Conservation (phyloP, 1,284 basidiomycete species). For the Austroboletus olivaceoglutinosus region DNA sequence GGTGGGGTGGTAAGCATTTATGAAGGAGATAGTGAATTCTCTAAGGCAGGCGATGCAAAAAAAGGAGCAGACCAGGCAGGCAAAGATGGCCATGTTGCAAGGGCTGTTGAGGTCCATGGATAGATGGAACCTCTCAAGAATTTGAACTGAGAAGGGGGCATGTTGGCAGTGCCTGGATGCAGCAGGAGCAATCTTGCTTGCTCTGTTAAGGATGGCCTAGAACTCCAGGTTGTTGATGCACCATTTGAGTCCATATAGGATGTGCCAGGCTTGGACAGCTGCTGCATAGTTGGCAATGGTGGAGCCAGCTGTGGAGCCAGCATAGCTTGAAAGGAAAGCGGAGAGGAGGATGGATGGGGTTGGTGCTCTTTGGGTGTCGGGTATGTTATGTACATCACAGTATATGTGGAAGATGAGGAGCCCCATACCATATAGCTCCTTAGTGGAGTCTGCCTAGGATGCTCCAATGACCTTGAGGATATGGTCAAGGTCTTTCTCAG, state of each 20-base stretch:
- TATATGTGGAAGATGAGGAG: conserved; percentile 27
- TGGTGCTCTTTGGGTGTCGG: conserved; percentile 11
- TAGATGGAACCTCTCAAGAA: background rate
- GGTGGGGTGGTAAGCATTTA: background rate
- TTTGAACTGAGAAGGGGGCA: background rate
- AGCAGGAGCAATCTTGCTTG: background rate
- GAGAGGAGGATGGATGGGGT: background rate
- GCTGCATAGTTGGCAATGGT: background rate
- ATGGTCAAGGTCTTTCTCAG: background rate
- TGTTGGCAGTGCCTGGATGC: background rate
- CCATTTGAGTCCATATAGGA: background rate
- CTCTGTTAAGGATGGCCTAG: background rate
- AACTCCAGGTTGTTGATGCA: background rate
- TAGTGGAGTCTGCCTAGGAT: background rate
- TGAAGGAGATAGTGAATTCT: background rate
- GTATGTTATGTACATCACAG: conserved; percentile 24
- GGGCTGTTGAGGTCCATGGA: background rate
- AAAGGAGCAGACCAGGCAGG: background rate
- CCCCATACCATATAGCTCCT: background rate
- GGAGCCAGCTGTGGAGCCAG: background rate
- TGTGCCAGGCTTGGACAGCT: background rate
- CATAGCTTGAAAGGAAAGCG: background rate
- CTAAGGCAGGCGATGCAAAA: background rate
- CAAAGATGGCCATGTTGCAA: background rate
- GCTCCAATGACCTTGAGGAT: conserved; percentile 12